Evolutionary conservation across 2,329 filamentous ascomycete species (phyloP), one percentile per base, ranked within the genome.

Genomic region (Calonectria naviculata): DNA sequence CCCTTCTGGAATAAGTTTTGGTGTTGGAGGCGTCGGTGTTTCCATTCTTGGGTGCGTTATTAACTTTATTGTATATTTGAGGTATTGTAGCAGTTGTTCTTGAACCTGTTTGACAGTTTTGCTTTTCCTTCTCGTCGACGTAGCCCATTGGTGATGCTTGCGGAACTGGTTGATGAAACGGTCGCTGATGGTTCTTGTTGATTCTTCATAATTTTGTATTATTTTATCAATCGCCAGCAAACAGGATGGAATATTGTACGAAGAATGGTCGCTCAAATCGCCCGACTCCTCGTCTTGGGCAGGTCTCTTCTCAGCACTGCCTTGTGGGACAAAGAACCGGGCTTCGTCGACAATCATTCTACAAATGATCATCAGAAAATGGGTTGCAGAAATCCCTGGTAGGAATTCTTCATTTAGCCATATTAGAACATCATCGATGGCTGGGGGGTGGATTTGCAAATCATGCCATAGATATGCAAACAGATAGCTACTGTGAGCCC

Each of bases 311-410:
- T 41, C 36, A 13, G 36, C 8, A 41, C 36, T 12, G 5, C 15
- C 36, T 13, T 13, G 5, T 12, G 36, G 36, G 15, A 13, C 19
- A 12, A 54, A 54, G 10, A 34, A 66, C 5, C 64, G 64, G 9
- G 47, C 56, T n/a, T 58, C 31, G n/a, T 58, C 38, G 10, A 46
- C 17, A 8, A 66, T 66, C 38, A 66, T 44, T 34, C 64, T 58
- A 13, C 64, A 66, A 15, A 66, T 42, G 21, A 66, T 58, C 64
- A 66, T 66, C 21, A 66, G 26, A 24, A 66, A 66, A 10, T 66
- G 49, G 2, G 49, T 66, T 10, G 41, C 28, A 15, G 49, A 46
- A n/a, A 58, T 46, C 4, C 28, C 49, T 29, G 64, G 26, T 5
- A 66, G 38, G 21, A 28, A 24, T 7, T 42, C 64, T n/a, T 66